phyloP scores from a whole-genome alignment of 331 rosid genomes.

The Dryas integrifolia region DNA sequence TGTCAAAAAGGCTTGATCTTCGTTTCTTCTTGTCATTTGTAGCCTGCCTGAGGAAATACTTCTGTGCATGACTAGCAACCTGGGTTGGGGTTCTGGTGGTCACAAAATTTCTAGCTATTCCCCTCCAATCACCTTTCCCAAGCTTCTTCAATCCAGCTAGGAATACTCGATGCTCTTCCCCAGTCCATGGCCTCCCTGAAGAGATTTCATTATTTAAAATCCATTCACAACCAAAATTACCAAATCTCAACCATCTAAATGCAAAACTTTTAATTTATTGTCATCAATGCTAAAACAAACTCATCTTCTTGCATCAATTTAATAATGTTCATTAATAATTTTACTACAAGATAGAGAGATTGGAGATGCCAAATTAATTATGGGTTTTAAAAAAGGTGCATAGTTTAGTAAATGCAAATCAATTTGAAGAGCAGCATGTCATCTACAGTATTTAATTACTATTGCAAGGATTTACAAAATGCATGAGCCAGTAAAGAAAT shows the following conservation, averaged over 20 bases:
- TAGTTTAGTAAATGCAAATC: no score
- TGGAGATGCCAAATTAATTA: not conserved
- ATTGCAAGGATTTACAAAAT: no score
- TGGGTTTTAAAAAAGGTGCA: no score
- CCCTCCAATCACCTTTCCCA: conserved; percentile 71
- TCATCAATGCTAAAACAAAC: not conserved
- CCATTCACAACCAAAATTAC: not conserved
- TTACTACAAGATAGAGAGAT: not conserved
- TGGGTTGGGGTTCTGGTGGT: conserved; percentile 53
- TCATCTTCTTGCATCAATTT: not conserved
- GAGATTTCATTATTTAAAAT: not conserved
- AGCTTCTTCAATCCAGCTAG: conserved; percentile 42
- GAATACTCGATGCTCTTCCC: conserved; percentile 50
- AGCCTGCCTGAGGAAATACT: conserved; percentile 46
- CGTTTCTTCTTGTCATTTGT: conserved; percentile 42
- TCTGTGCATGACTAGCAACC: conserved; percentile 71
- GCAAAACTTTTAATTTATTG: not conserved
- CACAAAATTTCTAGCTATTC: conserved; percentile 51
- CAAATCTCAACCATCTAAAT: not conserved
- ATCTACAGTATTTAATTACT: no score
- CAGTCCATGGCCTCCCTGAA: conserved; percentile 53
- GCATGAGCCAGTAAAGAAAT: no score
- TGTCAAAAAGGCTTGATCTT: conserved; percentile 56
- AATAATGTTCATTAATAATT: not conserved
- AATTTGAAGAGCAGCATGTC: no score